Percentiles rank a stretch among this genome's conserved stretches.
Conservation (phyloP, 2,329 filamentous ascomycete species). For the Cytospora paraplurivora region DNA sequence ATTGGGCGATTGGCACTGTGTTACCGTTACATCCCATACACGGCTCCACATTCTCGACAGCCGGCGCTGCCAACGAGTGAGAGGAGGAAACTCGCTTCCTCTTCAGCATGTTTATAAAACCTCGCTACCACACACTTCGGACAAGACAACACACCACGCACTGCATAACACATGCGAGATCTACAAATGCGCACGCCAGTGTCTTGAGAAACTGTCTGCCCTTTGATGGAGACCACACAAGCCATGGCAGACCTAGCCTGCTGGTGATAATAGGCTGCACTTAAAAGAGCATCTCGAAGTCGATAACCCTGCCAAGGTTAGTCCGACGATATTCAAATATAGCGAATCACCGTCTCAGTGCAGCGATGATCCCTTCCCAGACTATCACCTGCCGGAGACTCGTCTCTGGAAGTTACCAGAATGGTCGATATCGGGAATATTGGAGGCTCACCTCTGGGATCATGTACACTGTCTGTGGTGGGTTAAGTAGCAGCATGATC, state of each 20-base stretch:
- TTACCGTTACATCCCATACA: conserved; percentile 15
- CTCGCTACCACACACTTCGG: conserved; percentile 4
- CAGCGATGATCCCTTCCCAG: conserved; percentile 22
- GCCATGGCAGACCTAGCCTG: background rate
- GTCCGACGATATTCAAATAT: conserved; percentile 16
- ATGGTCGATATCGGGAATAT: conserved; percentile 29
- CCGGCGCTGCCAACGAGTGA: conserved; percentile 12
- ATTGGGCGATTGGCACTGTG: conserved; percentile 18
- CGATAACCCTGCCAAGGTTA: conserved; percentile 13
- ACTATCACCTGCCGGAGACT: conserved; percentile 19
- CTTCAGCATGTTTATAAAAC: conserved; percentile 40
- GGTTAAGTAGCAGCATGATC: conserved; percentile 30
- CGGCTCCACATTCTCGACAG: conserved; percentile 28
- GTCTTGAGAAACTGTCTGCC: background rate
- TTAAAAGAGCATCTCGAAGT: background rate
- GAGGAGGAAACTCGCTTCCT: conserved; percentile 45
- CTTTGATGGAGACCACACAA: background rate
- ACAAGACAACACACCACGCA: background rate
- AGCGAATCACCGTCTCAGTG: conserved; percentile 15
- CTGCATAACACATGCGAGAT: conserved; percentile 10
- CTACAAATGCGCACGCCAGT: conserved; percentile 6
- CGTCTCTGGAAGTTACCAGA: conserved; percentile 14
- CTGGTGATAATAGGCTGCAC: background rate
- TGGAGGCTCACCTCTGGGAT: conserved; percentile 30
- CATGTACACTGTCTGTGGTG: conserved; percentile 32